These are phyloP conservation scores for Erucastrum elatum DNA, from an alignment of 345 rosid species.

Conservation along the genomic window DNA sequence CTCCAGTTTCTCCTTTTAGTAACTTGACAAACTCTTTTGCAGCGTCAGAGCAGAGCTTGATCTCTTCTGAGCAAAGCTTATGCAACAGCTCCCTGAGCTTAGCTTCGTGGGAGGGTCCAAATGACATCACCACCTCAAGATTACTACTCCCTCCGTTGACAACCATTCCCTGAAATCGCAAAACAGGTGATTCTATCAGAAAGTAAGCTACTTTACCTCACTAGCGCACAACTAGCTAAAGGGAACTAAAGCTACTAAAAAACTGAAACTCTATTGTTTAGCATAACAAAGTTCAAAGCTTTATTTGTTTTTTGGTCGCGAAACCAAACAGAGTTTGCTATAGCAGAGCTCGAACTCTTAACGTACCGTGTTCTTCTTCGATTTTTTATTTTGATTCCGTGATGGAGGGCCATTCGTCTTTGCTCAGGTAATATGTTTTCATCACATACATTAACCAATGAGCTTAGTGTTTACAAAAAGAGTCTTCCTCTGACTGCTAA, in stretches of 20 bases:
- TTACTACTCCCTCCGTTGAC: neutral
- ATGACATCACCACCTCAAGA: slow-evolving; percentile 29
- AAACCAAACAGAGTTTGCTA: neutral
- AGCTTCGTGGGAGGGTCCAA: slow-evolving; percentile 37
- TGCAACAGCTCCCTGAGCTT: slow-evolving; percentile 67
- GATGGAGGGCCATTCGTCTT: slow-evolving; percentile 97
- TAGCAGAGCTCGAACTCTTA: neutral
- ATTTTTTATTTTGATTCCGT: slow-evolving; percentile 1
- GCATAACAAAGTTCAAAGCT: neutral
- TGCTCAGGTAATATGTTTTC: slow-evolving; percentile 60
- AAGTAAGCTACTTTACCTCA: neutral
- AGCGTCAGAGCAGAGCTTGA: slow-evolving; percentile 70
- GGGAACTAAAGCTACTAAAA: slow-evolving; percentile 5
- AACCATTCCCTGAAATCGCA: slow-evolving; percentile 21
- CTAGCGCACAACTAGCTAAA: neutral
- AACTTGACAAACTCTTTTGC: slow-evolving; percentile 68
- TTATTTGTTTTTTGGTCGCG: neutral
- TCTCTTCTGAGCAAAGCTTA: slow-evolving; percentile 61
- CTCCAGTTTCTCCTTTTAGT: slow-evolving; percentile 62
- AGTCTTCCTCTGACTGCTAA: neutral
- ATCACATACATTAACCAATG: neutral
- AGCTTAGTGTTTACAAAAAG: slow-evolving; percentile 6
- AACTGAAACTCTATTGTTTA: neutral
- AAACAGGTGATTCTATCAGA: slow-evolving; percentile 1
- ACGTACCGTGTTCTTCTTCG: slow-evolving; percentile 27